Base-by-base conservation (phyloP, 768 basidiomycete genomes). In the Tephrocybe sp. region DNA sequence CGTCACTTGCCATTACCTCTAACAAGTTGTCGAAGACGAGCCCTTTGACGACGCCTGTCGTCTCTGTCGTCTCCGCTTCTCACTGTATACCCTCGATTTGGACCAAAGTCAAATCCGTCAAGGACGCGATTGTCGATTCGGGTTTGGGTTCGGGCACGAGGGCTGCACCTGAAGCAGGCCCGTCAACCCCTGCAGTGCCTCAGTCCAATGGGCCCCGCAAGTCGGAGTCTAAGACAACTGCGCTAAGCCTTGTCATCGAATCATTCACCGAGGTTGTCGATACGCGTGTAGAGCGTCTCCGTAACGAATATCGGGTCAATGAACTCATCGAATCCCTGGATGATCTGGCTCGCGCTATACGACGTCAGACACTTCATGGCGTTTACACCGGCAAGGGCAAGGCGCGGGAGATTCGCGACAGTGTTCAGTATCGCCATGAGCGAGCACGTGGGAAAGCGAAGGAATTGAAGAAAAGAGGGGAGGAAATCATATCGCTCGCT, bases 291-390 rank as follows among this genome's bases (percentile, higher is more conserved):
- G 68, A 75, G 6, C 67, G 67, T n/a, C 65, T 83, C 17, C 72
- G 72, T 8, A 72, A 68, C 45, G 84, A 86, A 50, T 63, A 47
- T 22, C 51, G 45, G 30, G 51, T 84, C 45, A 70, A 75, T 17
- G 84, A 85, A 55, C 68, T 86, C 16, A 62, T 79, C 31, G 77
- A 78, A 20, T 82, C 81, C 3, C 70, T 87, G 26, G 84, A 87
- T 55, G 79, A 75, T 0, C 72, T 87, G 32, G 66, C 77, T 52
- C 68, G 65, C 30, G 75, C 75, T 38, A 75, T 85, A 46, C 73
- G 72, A 10, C 70, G 68, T 45, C 82, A 84, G 52, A 78, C 77
- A 11, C 65, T 73, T 32, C 57, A 58, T 19, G 65, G 78, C 45
- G 65, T 83, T 35, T 67, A 72, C 42, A 72, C 77, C 38, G 79